Percentiles rank a stretch among this genome's conserved stretches.
phyloP scores from a whole-genome alignment of 805 yeast species.

The Candida vartiovaarae region DNA sequence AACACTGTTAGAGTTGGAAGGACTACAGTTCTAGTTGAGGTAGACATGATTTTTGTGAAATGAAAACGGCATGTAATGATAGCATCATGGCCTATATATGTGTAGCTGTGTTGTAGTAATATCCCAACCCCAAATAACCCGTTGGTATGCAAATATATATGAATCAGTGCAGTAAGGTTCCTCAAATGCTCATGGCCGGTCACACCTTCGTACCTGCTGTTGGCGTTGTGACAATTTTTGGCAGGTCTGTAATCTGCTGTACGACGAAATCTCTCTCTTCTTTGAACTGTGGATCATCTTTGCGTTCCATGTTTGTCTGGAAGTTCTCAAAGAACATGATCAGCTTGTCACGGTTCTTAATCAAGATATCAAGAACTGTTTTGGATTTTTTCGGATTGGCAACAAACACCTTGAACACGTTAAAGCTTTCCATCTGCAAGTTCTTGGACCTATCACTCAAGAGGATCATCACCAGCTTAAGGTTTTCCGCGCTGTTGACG shows the following conservation, averaged over 20 bases:
- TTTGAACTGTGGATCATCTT: conserved; percentile 57
- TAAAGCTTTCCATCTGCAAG: conserved; percentile 85
- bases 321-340: conserved; percentile 62
- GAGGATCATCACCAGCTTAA: conserved; percentile 80
- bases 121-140: no score
- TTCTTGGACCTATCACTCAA: conserved; percentile 86
- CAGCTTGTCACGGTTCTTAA: conserved; percentile 76
- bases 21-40: no score
- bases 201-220: no score
- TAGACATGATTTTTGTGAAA: no score
- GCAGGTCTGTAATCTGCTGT: conserved; percentile 64
- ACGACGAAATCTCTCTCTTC: conserved; percentile 81
- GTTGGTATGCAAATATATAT: no score
- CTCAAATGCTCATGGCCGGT: no score
- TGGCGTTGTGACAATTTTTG: conserved; percentile 38
- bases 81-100: no score
- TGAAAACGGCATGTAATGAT: no score
- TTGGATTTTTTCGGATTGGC: conserved; percentile 90
- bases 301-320: conserved; percentile 41
- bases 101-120: no score
- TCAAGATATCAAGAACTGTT: conserved; percentile 70
- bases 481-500: conserved; percentile 72
- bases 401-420: conserved; percentile 90
- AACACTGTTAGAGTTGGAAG: no score
- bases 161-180: no score